These are phyloP conservation scores for Moniliella sp. DNA, from an alignment of 1,284 basidiomycete species.

Conservation along the genomic window DNA sequence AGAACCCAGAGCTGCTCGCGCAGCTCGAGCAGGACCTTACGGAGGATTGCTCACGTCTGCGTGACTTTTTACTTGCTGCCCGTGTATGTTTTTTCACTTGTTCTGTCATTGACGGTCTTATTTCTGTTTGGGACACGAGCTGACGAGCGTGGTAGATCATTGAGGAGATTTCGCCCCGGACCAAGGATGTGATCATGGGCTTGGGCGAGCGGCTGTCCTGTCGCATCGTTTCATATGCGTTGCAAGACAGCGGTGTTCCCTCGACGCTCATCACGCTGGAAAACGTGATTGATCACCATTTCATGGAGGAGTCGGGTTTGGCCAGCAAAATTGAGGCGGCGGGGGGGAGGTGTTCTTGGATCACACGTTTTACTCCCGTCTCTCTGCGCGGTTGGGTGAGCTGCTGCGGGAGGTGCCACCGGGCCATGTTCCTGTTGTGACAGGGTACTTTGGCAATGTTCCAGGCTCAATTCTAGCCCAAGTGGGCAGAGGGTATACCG, in stretches of 20 bases:
- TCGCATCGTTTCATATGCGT: constrained; percentile 71
- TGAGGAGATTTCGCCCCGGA: constrained; percentile 84
- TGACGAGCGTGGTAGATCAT: no score
- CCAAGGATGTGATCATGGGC: constrained; percentile 78
- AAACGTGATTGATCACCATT: constrained; percentile 41
- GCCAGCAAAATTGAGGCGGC: constrained; percentile 22
- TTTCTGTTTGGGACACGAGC: no score
- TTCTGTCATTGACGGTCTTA: no score
- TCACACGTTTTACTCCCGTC: constrained; percentile 68
- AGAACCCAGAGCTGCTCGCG: constrained; percentile 44
- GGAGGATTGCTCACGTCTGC: constrained; percentile 64
- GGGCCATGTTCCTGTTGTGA: constrained; percentile 36
- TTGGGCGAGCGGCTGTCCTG: constrained; percentile 76
- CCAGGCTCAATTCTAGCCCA: constrained; percentile 80
- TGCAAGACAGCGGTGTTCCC: constrained; percentile 45
- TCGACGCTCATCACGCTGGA: constrained; percentile 84
- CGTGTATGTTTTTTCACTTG: no score
- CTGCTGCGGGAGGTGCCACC: constrained; percentile 57
- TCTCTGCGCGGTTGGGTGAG: constrained; percentile 56
- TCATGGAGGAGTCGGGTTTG: constrained; percentile 14
- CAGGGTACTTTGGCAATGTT: constrained; percentile 83
- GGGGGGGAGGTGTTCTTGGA: constrained; percentile 42
- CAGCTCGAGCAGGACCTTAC: constrained; percentile 68
- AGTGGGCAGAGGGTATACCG: constrained; percentile 89
- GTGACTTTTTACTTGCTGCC: constrained; percentile 67